These are phyloP conservation scores for Clonostachys byssicola DNA, from an alignment of 2,329 filamentous ascomycete species.

Conservation along the genomic window DNA sequence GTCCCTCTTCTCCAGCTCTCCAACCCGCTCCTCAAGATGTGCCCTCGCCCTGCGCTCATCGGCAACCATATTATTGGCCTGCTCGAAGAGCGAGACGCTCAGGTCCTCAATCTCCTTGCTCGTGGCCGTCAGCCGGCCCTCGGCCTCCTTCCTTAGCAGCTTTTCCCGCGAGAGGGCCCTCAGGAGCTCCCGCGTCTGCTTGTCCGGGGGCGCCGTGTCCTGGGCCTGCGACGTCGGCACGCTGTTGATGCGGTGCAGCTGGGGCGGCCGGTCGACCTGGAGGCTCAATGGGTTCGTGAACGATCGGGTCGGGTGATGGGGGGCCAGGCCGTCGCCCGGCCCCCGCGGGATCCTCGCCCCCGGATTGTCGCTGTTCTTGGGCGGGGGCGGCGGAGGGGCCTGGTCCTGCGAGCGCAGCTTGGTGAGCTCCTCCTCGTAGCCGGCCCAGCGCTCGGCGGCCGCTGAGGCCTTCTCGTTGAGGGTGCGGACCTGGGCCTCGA, in stretches of 20 bases:
- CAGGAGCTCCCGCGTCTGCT: constrained; percentile 41
- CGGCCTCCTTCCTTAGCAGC: constrained; percentile 61
- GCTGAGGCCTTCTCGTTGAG: constrained; percentile 69
- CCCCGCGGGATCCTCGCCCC: background rate
- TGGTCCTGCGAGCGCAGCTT: constrained; percentile 41
- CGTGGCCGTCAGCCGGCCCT: constrained; percentile 62
- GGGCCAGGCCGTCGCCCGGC: background rate
- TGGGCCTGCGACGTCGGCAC: constrained; percentile 8
- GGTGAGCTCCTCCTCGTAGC: constrained; percentile 76
- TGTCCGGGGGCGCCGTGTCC: constrained; percentile 13
- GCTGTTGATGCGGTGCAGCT: constrained; percentile 7
- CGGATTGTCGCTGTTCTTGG: background rate
- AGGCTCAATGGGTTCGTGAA: constrained; percentile 29
- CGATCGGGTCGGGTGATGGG: constrained; percentile 29
- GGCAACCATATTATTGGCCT: constrained; percentile 87
- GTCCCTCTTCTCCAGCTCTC: constrained; percentile 65
- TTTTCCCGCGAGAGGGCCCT: constrained; percentile 64
- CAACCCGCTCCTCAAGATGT: constrained; percentile 66
- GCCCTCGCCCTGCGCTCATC: constrained; percentile 68
- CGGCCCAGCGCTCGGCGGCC: constrained; percentile 62
- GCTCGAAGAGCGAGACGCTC: constrained; percentile 69
- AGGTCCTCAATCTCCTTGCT: constrained; percentile 76
- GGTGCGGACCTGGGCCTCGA: constrained; percentile 66
- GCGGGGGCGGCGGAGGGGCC: background rate
- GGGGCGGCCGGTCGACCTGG: constrained; percentile 2